phyloP scores from a whole-genome alignment of 768 basidiomycete species.

The Podaxis pistillaris region DNA sequence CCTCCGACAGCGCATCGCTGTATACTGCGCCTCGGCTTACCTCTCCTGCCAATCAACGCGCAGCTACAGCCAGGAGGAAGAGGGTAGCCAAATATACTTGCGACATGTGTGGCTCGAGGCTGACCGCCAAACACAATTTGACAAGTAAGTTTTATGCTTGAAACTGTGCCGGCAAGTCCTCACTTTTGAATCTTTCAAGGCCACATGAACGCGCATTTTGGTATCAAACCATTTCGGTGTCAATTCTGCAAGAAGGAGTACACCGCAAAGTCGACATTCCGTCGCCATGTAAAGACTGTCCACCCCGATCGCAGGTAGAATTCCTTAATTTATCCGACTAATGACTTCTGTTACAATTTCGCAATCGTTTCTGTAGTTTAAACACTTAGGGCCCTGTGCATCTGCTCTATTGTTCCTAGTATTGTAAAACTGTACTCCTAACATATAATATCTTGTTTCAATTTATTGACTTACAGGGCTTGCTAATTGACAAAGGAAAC shows the following conservation, averaged over 20 bases:
- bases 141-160: constrained; percentile 21
- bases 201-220: constrained; percentile 18
- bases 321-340: constrained; percentile 9
- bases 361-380: neutral
- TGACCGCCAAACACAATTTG: constrained; percentile 27
- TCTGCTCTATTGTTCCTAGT: neutral
- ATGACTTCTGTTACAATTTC: neutral
- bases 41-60: constrained; percentile 6
- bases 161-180: neutral
- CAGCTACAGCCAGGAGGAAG: constrained; percentile 18
- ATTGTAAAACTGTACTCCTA: neutral
- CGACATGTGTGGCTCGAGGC: constrained; percentile 20
- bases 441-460: too few relatives aligned
- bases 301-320: neutral
- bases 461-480: too few relatives aligned
- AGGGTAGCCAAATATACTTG: constrained; percentile 23
- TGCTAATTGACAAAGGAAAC: neutral
- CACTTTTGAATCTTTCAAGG: constrained; percentile 4
- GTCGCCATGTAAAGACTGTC: constrained; percentile 19
- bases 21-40: constrained; percentile 3
- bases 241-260: constrained; percentile 13
- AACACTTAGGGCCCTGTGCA: neutral
- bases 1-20: neutral
- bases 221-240: constrained; percentile 17
- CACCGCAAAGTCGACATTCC: constrained; percentile 16